Evolutionary conservation across 2,329 filamentous ascomycete genomes (phyloP).

Genomic region (Salinomyces thailandicus): DNA sequence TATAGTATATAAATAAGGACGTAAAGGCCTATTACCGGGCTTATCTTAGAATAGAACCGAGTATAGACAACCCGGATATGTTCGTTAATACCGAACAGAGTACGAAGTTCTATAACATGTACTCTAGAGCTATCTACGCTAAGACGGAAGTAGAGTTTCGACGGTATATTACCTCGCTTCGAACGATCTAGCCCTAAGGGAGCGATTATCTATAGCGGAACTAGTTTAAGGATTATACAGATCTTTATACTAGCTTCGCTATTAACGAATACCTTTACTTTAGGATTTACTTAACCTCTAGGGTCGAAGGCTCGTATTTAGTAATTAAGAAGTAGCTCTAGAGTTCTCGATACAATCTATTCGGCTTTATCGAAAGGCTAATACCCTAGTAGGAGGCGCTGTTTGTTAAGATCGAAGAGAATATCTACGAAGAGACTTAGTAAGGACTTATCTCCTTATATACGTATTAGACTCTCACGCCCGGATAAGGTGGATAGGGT

Average conservation of each 20-base stretch:
- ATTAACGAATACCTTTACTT: background rate
- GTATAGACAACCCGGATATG: background rate
- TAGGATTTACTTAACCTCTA: background rate
- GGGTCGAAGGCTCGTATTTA: background rate
- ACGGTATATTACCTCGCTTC: background rate
- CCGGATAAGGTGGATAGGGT: too few relatives aligned
- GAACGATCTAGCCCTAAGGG: background rate
- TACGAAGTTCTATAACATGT: background rate
- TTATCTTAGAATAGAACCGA: too few relatives aligned
- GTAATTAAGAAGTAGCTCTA: background rate
- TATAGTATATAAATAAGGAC: background rate
- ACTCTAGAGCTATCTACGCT: background rate
- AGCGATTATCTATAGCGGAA: background rate
- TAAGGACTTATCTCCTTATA: background rate
- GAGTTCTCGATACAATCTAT: background rate
- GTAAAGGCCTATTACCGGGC: background rate
- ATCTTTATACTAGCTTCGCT: background rate
- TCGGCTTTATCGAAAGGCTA: background rate
- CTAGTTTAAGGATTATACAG: background rate
- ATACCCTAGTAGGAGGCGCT: background rate
- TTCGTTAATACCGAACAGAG: background rate
- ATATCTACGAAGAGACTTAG: background rate
- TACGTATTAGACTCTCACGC: too few relatives aligned
- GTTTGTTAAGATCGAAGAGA: background rate
- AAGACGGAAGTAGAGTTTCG: background rate